These are phyloP conservation scores for Grosmannia huntii DNA, from an alignment of 2,329 filamentous ascomycete genomes.

Conservation along the genomic window DNA sequence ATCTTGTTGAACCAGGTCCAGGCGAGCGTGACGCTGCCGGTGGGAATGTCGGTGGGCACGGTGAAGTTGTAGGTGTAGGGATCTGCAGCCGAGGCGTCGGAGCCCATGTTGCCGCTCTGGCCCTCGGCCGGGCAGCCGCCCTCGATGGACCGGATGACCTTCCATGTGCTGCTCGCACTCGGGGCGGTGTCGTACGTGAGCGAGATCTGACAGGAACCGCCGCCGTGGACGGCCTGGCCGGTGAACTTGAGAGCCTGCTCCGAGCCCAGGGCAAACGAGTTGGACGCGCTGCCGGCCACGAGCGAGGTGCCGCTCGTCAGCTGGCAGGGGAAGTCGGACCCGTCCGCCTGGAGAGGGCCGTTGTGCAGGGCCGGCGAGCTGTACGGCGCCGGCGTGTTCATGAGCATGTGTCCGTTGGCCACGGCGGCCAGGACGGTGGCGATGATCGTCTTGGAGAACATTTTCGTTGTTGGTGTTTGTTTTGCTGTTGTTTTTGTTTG, in stretches of 20 bases:
- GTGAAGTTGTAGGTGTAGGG: constrained; percentile 54
- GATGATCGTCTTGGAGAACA: constrained; percentile 35
- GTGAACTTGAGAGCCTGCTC: constrained; percentile 49
- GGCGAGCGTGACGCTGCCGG: constrained; percentile 68
- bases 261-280: constrained; percentile 52
- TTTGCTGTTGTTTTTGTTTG: constrained; percentile 13
- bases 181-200: constrained; percentile 67
- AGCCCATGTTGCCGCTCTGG: constrained; percentile 42
- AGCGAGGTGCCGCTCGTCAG: constrained; percentile 33
- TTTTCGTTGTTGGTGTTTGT: constrained; percentile 23
- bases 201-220: constrained; percentile 83
- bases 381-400: constrained; percentile 57
- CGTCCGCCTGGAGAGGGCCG: constrained; percentile 46
- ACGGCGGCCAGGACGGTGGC: constrained; percentile 42
- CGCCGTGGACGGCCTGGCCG: constrained; percentile 71
- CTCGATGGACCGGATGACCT: constrained; percentile 78
- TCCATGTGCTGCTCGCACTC: constrained; percentile 57
- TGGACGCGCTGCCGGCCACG: constrained; percentile 33
- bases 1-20: constrained; percentile 95
- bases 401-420: constrained; percentile 63
- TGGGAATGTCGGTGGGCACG: constrained; percentile 57
- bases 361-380: constrained; percentile 32
- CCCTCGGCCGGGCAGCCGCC: constrained; percentile 67
- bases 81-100: constrained; percentile 27
- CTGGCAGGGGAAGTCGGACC: constrained; percentile 77